phyloP scores from a whole-genome alignment of 352 stramenopile genomes.

The Aphanomyces invadans region DNA sequence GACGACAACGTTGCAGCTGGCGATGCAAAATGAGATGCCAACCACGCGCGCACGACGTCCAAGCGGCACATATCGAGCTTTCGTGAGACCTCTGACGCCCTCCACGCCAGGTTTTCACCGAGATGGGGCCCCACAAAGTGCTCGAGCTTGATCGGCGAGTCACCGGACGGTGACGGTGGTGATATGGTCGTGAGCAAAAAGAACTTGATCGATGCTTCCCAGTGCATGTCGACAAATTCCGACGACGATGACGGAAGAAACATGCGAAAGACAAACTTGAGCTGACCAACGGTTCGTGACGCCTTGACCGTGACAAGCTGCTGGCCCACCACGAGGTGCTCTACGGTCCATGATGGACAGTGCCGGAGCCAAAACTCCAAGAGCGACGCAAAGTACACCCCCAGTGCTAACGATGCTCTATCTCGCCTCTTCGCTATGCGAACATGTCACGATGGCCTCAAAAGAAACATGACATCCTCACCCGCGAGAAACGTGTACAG shows the following conservation, averaged over 20 bases:
- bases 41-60: constrained; percentile 45
- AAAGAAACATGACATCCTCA: constrained; percentile 20
- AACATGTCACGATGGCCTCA: background rate
- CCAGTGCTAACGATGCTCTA: constrained; percentile 39
- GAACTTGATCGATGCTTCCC: constrained; percentile 77
- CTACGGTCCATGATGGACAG: constrained; percentile 37
- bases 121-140: constrained; percentile 66
- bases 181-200: constrained; percentile 39
- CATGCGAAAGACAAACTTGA: constrained; percentile 66
- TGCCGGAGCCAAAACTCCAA: constrained; percentile 61
- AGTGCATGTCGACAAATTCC: constrained; percentile 38
- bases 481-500: constrained; percentile 49
- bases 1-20: too few species aligned
- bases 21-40: constrained; percentile 32
- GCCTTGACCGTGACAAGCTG: constrained; percentile 50
- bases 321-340: constrained; percentile 44
- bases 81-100: constrained; percentile 52
- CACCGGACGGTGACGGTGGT: background rate
- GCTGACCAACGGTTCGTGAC: constrained; percentile 57
- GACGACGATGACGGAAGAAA: background rate
- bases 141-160: constrained; percentile 34
- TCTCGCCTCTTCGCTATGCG: constrained; percentile 34
- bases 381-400: constrained; percentile 63
- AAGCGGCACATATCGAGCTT: constrained; percentile 57
- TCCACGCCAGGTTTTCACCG: constrained; percentile 64